phyloP scores from a whole-genome alignment of 1,284 basidiomycete genomes.

The Cutaneotrichosporon sp. region DNA sequence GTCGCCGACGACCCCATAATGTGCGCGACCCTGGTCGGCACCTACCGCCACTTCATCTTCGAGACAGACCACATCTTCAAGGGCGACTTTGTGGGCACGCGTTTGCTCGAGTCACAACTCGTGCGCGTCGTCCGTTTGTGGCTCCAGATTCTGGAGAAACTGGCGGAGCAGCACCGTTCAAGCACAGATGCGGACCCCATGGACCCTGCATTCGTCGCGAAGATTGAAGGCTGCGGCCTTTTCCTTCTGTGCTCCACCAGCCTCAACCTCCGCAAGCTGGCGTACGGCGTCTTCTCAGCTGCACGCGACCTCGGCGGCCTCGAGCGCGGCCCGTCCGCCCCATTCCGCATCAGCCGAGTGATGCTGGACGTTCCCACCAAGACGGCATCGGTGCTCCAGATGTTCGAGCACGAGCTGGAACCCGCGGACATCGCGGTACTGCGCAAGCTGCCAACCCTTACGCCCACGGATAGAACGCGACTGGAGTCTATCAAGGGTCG shows the following conservation, averaged over 20 bases:
- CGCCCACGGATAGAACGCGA: constrained; percentile 37
- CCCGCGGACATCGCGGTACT: constrained; percentile 43
- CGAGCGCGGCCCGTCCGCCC: constrained; percentile 40
- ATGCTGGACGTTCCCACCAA: constrained; percentile 25
- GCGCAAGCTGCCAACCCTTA: constrained; percentile 40
- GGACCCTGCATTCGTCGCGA: constrained; percentile 50
- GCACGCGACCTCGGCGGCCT: constrained; percentile 43
- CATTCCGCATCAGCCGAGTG: constrained; percentile 45
- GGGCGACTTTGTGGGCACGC: constrained; percentile 65
- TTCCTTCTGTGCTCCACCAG: constrained; percentile 74
- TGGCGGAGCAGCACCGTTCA: constrained; percentile 60
- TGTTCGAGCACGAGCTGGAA: constrained; percentile 36
- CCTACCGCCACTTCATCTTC: constrained; percentile 76
- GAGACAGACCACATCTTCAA: constrained; percentile 67
- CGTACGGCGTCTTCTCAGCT: constrained; percentile 33
- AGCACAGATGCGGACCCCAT: constrained; percentile 32
- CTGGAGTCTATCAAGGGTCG: constrained; percentile 35
- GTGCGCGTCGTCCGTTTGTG: constrained; percentile 68
- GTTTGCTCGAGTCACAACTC: constrained; percentile 63
- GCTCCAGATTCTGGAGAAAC: constrained; percentile 70
- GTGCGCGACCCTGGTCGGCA: constrained; percentile 65
- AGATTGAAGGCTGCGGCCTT: constrained; percentile 70
- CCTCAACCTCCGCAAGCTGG: constrained; percentile 35
- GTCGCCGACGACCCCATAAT: constrained; percentile 64
- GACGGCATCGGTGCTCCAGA: constrained; percentile 31